Evolutionary conservation across 1,139 yeast species (phyloP).

Genomic region (Suhomyces maxii): DNA sequence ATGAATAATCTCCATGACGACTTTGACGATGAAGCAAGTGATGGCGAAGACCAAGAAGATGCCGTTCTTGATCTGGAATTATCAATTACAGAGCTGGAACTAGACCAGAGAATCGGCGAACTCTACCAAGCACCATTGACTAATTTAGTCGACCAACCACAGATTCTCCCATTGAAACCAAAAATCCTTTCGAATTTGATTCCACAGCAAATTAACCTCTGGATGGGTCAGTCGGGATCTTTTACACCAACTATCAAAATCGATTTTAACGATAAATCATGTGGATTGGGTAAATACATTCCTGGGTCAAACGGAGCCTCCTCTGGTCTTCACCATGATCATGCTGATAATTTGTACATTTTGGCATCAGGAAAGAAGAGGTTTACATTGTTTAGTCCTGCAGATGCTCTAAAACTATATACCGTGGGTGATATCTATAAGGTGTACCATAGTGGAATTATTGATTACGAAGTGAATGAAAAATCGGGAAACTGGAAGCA

Average conservation of each 20-base stretch:
- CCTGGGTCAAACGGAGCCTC: conserved; percentile 56
- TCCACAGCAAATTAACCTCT: conserved; percentile 72
- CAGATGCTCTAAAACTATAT: conserved; percentile 54
- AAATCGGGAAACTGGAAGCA: conserved; percentile 60
- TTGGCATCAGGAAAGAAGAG: conserved; percentile 61
- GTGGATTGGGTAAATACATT: conserved; percentile 51
- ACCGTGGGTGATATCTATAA: conserved; percentile 59
- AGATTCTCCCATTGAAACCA: conserved; percentile 43
- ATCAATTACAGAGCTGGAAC: conserved; percentile 10
- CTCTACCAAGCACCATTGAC: conserved; percentile 66
- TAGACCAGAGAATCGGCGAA: conserved; percentile 32
- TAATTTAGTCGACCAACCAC: conserved; percentile 26
- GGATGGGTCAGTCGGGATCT: conserved; percentile 52
- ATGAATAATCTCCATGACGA: conserved; percentile 51
- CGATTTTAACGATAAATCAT: conserved; percentile 9
- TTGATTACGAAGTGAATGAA: conserved; percentile 56
- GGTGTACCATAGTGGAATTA: conserved; percentile 60
- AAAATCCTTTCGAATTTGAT: conserved; percentile 39
- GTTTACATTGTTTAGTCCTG: conserved; percentile 65
- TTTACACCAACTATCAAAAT: conserved; percentile 5
- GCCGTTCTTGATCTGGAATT: conserved; percentile 7
- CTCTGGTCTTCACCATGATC: conserved; percentile 80
- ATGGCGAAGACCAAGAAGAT: conserved; percentile 7
- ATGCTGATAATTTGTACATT: conserved; percentile 70
- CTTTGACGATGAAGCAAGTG: conserved; percentile 25